phyloP scores from a whole-genome alignment of 2,329 filamentous ascomycete genomes.

The Alternaria sp. region DNA sequence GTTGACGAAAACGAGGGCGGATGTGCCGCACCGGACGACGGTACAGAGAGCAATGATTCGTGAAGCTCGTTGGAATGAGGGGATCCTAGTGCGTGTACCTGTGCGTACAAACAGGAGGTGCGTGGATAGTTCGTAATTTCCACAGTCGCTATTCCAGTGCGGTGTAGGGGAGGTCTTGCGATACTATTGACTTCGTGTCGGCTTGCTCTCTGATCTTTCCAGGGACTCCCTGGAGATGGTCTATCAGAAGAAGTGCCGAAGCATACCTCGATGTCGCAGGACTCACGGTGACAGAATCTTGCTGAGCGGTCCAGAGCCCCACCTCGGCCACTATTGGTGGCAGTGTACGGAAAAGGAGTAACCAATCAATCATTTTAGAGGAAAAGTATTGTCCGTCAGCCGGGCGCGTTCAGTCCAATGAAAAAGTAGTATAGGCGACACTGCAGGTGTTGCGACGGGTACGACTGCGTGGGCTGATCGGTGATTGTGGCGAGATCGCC shows the following conservation, averaged over 20 bases:
- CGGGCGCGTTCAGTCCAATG: conserved; percentile 10
- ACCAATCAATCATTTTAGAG: conserved; percentile 12
- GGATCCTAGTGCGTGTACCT: conserved; percentile 4
- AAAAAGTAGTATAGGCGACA: conserved; percentile 8
- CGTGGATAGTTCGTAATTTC: conserved; percentile 8
- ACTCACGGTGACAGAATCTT: conserved; percentile 7
- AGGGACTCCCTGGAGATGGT: not conserved
- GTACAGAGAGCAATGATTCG: conserved; percentile 5
- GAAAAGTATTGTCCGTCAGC: conserved; percentile 5
- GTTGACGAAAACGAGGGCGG: conserved; percentile 8
- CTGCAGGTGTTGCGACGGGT: conserved; percentile 22
- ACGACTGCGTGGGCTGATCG: conserved; percentile 17
- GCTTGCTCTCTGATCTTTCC: not conserved
- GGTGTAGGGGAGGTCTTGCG: conserved; percentile 1
- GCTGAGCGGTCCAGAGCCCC: not conserved
- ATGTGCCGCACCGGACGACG: conserved; percentile 8
- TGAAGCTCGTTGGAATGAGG: conserved; percentile 3
- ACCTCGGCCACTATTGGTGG: conserved; percentile 3
- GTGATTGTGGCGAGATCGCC: conserved; percentile 17
- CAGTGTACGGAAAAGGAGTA: conserved; percentile 11
- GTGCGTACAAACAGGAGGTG: conserved; percentile 8
- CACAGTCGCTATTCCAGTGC: not conserved
- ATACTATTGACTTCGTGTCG: not conserved
- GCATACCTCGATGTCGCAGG: conserved; percentile 1
- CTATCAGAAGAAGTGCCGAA: conserved; percentile 2